Evolutionary conservation across 208 protist species (phyloP), one percentile per base, ranked within the genome.

Genomic region (Balamuthia mandrillaris): DNA sequence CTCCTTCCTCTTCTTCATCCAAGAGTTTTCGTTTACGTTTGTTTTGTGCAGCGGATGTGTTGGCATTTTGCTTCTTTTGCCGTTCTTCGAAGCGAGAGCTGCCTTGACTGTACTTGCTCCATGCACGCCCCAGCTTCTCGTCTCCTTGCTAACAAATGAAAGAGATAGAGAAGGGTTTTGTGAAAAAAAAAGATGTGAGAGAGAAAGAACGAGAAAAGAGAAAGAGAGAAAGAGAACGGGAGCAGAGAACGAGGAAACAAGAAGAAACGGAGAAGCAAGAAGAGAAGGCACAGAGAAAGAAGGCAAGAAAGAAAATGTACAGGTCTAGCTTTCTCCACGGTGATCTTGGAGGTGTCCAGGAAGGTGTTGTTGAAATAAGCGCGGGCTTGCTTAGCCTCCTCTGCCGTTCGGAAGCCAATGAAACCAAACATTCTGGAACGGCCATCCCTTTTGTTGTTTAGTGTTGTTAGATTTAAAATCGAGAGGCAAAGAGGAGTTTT

Each of bases 361-460:
- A 94, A 99, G 1, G 97, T 95, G 24, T 90, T 85, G 78, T 98
- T 92, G 58, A 98, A 97, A 86, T 96, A 94, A 27, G 92, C 75
- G 2, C 95, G 90, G 1, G 97, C 96, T 41, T 93, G 94, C 61
- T 96, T 82, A 5, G 95, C 97, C 21, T 94, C 92, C 9, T 95
- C 75, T 5, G 92, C 90, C 18, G 88, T 96, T 18, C 90, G 87
- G 91, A 96, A 98, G 12, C 97, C 97, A 21, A 98, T 89, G 85
- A 98, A 99, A n/a, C 93, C 97, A 92, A 99, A 98, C 27, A 94
- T 88, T 47, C 97, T 94, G 29, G 95, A 95, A 56, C 52, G 56
- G 16, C 91, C 94, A 49, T 91, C 84, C 9, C 84, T 87, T 14
- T n/a, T n/a, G n/a, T n/a, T n/a, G n/a, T n/a, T n/a, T n/a, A n/a